Evolutionary conservation across 139 green algal species (phyloP).

Genomic region (Microglena sp.): DNA sequence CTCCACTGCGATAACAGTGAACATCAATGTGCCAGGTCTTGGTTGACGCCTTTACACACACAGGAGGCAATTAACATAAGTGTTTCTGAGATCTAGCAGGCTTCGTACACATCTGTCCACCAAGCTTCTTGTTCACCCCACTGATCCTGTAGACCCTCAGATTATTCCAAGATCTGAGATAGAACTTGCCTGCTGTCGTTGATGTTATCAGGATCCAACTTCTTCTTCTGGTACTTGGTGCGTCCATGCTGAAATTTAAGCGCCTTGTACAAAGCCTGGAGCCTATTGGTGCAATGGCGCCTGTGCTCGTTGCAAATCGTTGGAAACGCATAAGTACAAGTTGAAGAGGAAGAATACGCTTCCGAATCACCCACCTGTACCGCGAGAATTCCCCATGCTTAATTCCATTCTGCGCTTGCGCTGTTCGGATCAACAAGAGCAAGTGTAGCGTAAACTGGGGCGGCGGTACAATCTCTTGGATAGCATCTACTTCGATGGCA

Average conservation of each 20-base stretch:
- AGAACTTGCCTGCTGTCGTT: conserved; percentile 64
- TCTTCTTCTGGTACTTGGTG: conserved; percentile 72
- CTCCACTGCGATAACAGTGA: too few species aligned
- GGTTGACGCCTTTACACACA: too few species aligned
- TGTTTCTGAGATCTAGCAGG: too few species aligned
- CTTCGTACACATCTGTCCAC: too few species aligned
- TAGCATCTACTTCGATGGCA: too few species aligned
- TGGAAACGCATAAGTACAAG: not conserved
- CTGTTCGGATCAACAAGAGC: conserved; percentile 42
- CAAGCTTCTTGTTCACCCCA: too few species aligned
- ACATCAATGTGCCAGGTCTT: too few species aligned
- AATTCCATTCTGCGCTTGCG: conserved; percentile 67
- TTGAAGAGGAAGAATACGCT: too few species aligned
- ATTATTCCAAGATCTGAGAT: too few species aligned
- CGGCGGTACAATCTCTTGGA: too few species aligned
- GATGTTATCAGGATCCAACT: conserved; percentile 50
- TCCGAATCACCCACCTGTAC: conserved; percentile 49
- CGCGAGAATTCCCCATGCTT: conserved; percentile 67
- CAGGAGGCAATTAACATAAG: too few species aligned
- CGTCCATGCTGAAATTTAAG: conserved; percentile 80
- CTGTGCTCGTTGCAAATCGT: conserved; percentile 33
- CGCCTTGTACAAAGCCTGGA: conserved; percentile 69
- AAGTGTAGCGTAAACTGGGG: conserved; percentile 22
- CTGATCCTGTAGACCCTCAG: too few species aligned
- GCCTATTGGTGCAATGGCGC: conserved; percentile 68